A percentile compares a stretch with the other conserved stretches of the same genome.
phyloP scores from a whole-genome alignment of 148 eudicot genomes.

The Rhododendron williamsianum region DNA sequence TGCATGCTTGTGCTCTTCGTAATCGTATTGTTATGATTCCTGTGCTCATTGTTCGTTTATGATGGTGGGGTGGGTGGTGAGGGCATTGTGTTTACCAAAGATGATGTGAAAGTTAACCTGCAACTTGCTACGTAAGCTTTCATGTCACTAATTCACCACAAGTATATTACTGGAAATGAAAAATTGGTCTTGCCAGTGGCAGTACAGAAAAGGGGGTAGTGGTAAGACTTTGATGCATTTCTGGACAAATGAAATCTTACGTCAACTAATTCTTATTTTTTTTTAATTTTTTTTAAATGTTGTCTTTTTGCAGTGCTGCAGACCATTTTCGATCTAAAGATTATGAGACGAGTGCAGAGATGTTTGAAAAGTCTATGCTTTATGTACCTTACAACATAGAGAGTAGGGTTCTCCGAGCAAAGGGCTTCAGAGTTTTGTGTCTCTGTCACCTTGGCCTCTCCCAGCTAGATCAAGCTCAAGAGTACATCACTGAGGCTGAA shows the following conservation, averaged over 20 bases:
- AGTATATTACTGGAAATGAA: not conserved
- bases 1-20: not conserved
- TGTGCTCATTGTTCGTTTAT: not conserved
- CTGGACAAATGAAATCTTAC: not conserved
- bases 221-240: not conserved
- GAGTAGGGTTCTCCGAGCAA: conserved; percentile 74
- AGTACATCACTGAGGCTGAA: conserved; percentile 90
- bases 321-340: conserved; percentile 80
- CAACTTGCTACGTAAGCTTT: not conserved
- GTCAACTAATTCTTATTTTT: no score
- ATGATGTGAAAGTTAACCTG: not conserved
- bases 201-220: not conserved
- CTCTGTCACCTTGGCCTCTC: conserved; percentile 83
- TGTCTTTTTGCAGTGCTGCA: conserved; percentile 59
- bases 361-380: conserved; percentile 88
- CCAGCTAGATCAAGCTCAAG: conserved; percentile 92
- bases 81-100: not conserved
- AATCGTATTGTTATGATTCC: not conserved
- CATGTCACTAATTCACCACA: not conserved
- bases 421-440: conserved; percentile 86
- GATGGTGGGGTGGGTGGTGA: not conserved
- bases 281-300: not conserved
- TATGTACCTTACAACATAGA: conserved; percentile 73
- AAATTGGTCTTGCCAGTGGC: not conserved
- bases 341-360: conserved; percentile 63